Evolutionary conservation across 139 green algal species (phyloP).

Genomic region (Tetradesmus obliquus): DNA sequence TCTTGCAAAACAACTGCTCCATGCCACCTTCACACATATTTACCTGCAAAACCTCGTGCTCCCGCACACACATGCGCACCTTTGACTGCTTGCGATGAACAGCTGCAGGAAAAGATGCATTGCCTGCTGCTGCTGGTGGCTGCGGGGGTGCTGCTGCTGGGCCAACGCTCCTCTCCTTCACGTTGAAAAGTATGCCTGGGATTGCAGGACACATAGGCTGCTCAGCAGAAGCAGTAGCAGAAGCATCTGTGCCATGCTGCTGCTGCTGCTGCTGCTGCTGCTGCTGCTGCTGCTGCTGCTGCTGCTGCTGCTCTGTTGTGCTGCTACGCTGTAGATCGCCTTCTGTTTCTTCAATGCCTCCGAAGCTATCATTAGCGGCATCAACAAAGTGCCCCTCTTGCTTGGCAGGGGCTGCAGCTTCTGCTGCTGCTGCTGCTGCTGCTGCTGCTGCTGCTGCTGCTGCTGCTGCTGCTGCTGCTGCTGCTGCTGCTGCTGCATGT

Average conservation of each 20-base stretch:
- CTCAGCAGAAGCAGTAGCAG: not conserved
- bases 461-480: not conserved
- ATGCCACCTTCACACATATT: no score
- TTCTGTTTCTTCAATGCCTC: no score
- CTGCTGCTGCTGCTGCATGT: not conserved
- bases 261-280: not conserved
- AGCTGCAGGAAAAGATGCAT: conserved; percentile 45
- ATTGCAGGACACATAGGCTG: conserved; percentile 36
- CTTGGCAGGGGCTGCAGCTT: not conserved
- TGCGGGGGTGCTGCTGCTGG: not conserved
- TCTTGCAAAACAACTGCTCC: no score
- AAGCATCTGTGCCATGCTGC: not conserved
- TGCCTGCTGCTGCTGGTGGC: not conserved
- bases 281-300: not conserved
- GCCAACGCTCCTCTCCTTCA: conserved; percentile 17
- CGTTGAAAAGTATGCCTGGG: conserved; percentile 40
- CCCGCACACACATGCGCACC: not conserved
- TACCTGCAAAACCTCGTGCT: no score
- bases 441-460: not conserved
- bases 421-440: conserved; percentile 11
- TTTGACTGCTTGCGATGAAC: conserved; percentile 55
- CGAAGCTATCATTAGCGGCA: no score
- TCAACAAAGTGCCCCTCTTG: not conserved
- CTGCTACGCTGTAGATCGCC: not conserved
- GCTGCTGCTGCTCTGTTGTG: not conserved